Base-by-base conservation (phyloP, 345 rosid species). In the Hevea brasiliensis region DNA sequence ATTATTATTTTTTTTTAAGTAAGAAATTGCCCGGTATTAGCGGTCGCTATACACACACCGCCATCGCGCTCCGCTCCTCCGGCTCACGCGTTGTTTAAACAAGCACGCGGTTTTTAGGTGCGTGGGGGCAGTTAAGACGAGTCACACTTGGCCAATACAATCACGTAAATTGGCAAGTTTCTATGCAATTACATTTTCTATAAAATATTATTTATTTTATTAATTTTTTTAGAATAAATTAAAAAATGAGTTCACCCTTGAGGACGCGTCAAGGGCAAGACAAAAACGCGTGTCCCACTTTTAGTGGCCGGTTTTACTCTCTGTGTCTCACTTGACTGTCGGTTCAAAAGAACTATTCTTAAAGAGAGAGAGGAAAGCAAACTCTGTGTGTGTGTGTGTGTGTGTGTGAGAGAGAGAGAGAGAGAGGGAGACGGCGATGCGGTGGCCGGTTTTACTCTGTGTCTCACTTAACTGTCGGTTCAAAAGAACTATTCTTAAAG, bases 251-350 rank as follows among this genome's bases (percentile, higher is more conserved):
- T 58, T 27, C 11, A 13, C n/a, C 1, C 17, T 21, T 7, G n/a
- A 8, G 10, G 68, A 60, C 77, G 78, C 83, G 80, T 80, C 75
- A 29, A 65, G 47, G 40, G 8, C n/a, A 64, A 54, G 73, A 35
- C 1, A 63, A 2, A 40, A 58, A 76, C 72, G 61, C 83, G 80
- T 76, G 83, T 70, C 70, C 1, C 1, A 0, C 1, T 15, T 27
- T 14, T 2, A 59, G 24, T 73, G 78, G 81, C 21, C 14, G 32
- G 26, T 44, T 76, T 48, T 57, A 32, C 23, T 7, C 37, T 55
- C 77, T 41, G 8, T 27, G 9, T 56, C 29, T 56, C 54, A 54
- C 15, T 41, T n/a, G 29, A 74, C 66, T 67, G 77, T 57, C 67
- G 77, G 72, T 58, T 51, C 50, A 50, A 60, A 44, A 44, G 45